Evolutionary conservation across 179 eudicot species (phyloP).

Genomic region (Drosera spatulata): DNA sequence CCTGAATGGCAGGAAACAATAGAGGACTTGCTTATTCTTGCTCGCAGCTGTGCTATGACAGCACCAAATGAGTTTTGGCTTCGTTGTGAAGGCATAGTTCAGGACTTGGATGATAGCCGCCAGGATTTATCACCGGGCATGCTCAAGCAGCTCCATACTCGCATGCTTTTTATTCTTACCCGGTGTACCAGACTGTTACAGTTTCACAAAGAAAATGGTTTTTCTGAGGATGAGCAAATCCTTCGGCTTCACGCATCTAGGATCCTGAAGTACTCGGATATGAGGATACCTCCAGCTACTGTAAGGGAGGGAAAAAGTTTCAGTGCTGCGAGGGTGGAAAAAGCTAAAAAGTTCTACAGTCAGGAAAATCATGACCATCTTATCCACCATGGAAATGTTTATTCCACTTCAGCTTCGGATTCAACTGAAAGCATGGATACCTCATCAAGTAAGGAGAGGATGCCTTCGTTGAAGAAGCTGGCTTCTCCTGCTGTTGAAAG

Average conservation of each 20-base stretch:
- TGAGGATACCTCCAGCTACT: conserved; percentile 29
- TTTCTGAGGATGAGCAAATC: conserved; percentile 75
- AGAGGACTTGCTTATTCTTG: conserved; percentile 85
- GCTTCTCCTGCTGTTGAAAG: conserved; percentile 66
- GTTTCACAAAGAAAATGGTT: conserved; percentile 96
- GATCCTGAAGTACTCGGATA: conserved; percentile 52
- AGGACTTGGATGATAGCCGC: conserved; percentile 96
- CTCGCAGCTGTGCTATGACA: conserved; percentile 88
- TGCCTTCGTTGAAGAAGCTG: conserved; percentile 91
- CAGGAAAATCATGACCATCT: conserved; percentile 55
- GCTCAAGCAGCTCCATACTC: conserved; percentile 93
- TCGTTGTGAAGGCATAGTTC: conserved; percentile 98
- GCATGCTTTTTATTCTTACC: conserved; percentile 97
- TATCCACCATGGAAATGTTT: conserved; percentile 26
- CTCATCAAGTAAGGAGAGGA: conserved; percentile 50
- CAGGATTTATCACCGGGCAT: conserved; percentile 88
- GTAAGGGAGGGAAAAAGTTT: conserved; percentile 29
- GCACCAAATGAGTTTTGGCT: conserved; percentile 98
- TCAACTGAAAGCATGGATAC: conserved; percentile 36
- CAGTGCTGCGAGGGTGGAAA: conserved; percentile 29
- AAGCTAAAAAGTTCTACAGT: conserved; percentile 52
- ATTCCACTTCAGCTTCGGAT: conserved; percentile 30
- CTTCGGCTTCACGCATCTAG: conserved; percentile 68
- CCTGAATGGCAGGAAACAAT: conserved; percentile 97
- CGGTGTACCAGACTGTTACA: conserved; percentile 94